Evolutionary conservation across 2,329 filamentous ascomycete genomes (phyloP), one percentile per base, ranked within the genome.

Genomic region (Penicillium sp.): DNA sequence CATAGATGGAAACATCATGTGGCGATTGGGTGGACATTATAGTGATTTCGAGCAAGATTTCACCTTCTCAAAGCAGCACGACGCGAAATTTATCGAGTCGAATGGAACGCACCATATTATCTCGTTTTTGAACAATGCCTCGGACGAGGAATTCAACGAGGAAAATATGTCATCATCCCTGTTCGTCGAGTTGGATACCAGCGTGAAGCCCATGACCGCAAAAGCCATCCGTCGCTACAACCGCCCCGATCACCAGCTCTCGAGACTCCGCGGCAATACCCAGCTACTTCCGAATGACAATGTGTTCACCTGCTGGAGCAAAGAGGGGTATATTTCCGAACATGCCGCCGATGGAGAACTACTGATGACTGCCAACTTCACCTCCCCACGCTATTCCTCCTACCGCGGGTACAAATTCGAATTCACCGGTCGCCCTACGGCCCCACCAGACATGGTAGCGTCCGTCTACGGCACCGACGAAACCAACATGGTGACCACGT

Each of bases 401-500:
- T 78, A 78, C 56, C 74, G 76, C 4, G 67, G 72, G 10, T 77
- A 74, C 65, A 78, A 78, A 54, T 69, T 59, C 27, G 62, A 71
- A 33, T 77, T 74, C 52, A 68, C 62, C 1, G 73, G 75, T 17
- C 66, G 67, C 9, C 73, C 73, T 4, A 47, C 50, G 19, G 57
- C 66, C 7, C 68, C 72, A 3, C 74, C 74, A 0, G 67, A 64
- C 3, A 17, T 73, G 7, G 69, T 70, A 19, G 63, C 71, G 6
- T 68, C 67, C 2, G 70, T 68, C 1, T 67, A 63, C 23, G 73
- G 73, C 5, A 68, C 68, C 3, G 55, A 63, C 12, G 58, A 59
- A 17, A 59, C 65, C 0, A 67, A 70, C 12, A 54, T 70, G 38
- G 64, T 66, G 6, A 75, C 70, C 0, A 67, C 68, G 4, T 56